phyloP scores from a whole-genome alignment of 140 eudicot species.

The Flaveria floridana region DNA sequence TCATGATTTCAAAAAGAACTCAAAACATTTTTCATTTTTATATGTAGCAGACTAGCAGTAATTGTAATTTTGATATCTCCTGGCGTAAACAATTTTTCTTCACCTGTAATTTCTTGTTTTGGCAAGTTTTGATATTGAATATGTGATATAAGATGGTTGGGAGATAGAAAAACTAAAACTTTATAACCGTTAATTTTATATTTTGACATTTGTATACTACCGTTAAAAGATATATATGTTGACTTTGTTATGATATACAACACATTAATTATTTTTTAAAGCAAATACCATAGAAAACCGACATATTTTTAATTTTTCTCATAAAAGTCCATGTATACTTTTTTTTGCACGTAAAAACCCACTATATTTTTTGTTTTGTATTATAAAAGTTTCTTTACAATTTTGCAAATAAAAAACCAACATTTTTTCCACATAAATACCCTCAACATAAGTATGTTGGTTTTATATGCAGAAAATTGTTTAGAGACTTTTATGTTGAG shows the following conservation, averaged over 20 bases:
- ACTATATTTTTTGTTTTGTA: too few species aligned
- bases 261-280: background rate
- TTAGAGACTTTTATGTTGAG: too few species aligned
- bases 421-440: too few species aligned
- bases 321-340: too few species aligned
- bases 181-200: background rate
- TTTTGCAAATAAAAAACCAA: too few species aligned
- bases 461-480: too few species aligned
- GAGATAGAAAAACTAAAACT: background rate
- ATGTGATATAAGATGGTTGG: background rate
- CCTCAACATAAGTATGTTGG: too few species aligned
- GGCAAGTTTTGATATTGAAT: background rate
- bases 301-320: too few species aligned
- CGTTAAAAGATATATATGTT: background rate
- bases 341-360: too few species aligned
- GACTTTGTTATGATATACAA: background rate
- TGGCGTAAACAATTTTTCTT: background rate
- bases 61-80: background rate
- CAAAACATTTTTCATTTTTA: background rate
- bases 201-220: background rate
- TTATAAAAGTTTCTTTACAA: too few species aligned
- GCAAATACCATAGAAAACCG: too few species aligned
- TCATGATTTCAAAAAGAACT: background rate
- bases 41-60: background rate
- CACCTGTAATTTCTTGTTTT: background rate